These are phyloP conservation scores for Ceratobasidium sp. DNA, from an alignment of 1,284 basidiomycete genomes.

Conservation along the genomic window DNA sequence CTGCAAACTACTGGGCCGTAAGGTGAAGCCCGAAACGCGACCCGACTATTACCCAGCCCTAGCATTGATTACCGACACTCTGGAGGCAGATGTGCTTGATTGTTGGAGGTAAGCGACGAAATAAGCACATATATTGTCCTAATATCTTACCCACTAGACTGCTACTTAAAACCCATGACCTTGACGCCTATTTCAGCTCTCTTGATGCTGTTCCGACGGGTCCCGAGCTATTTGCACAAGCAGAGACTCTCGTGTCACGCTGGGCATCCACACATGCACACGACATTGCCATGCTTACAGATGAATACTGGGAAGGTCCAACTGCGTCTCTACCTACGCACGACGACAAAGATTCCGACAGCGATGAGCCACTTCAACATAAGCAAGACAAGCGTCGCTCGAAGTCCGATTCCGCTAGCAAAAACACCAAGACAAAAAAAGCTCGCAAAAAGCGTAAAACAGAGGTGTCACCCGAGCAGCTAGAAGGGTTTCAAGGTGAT, in stretches of 20 bases:
- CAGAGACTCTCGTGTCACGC: neutral
- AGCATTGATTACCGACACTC: neutral
- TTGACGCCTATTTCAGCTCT: neutral
- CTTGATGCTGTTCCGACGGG: neutral
- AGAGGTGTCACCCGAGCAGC: neutral
- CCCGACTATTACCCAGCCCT: conserved; percentile 17
- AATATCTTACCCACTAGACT: neutral
- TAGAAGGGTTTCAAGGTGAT: neutral
- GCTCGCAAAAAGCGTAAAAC: neutral
- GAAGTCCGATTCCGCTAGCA: neutral
- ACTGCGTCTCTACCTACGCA: neutral
- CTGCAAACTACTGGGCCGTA: neutral
- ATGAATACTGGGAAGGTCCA: conserved; percentile 8
- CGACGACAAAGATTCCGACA: neutral
- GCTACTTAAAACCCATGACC: neutral
- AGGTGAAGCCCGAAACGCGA: neutral
- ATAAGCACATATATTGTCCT: no score
- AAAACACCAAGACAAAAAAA: neutral
- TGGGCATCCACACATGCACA: neutral
- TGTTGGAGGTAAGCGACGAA: conserved; percentile 3
- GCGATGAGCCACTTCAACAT: neutral
- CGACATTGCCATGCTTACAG: neutral
- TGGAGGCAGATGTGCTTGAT: conserved; percentile 1
- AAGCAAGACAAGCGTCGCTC: neutral
- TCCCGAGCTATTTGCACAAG: neutral